Percentiles rank a stretch among this genome's conserved stretches.
These are phyloP conservation scores for Mycosphaerella sp. DNA, from an alignment of 2,329 filamentous ascomycete genomes.

Conservation along the genomic window DNA sequence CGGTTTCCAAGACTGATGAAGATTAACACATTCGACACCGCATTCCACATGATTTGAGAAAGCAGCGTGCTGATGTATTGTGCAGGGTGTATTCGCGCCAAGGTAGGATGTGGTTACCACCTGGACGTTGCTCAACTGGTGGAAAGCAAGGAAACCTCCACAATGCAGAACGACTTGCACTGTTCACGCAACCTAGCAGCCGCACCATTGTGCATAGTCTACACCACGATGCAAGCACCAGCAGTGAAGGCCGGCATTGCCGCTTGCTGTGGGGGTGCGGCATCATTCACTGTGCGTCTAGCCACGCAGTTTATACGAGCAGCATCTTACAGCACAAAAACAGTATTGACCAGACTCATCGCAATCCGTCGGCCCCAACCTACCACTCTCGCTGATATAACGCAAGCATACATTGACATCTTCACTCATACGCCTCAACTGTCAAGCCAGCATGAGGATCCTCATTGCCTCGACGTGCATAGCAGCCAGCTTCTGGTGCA, in stretches of 20 bases:
- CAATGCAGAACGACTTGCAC: background rate
- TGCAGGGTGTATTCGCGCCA: background rate
- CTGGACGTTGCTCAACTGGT: background rate
- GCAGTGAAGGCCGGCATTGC: background rate
- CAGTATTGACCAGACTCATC: background rate
- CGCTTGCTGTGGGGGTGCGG: background rate
- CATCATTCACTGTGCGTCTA: background rate
- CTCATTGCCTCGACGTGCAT: background rate
- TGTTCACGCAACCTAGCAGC: background rate
- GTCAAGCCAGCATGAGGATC: background rate
- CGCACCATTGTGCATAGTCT: background rate
- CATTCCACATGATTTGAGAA: background rate
- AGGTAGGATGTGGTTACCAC: background rate
- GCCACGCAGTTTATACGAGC: background rate
- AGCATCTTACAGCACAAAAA: background rate
- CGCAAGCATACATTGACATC: too few relatives aligned
- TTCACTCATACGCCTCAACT: background rate
- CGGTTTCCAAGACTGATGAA: slow-evolving; percentile 1
- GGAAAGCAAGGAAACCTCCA: background rate
- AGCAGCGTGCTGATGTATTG: background rate
- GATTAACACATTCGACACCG: background rate
- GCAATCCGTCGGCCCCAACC: background rate
- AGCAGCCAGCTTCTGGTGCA: background rate
- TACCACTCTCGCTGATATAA: background rate
- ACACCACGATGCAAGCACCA: background rate